A percentile compares a stretch with the other conserved stretches of the same genome.
Evolutionary conservation across 371 early-diverging fungal species (phyloP).

Genomic region (Batkoa obscura): DNA sequence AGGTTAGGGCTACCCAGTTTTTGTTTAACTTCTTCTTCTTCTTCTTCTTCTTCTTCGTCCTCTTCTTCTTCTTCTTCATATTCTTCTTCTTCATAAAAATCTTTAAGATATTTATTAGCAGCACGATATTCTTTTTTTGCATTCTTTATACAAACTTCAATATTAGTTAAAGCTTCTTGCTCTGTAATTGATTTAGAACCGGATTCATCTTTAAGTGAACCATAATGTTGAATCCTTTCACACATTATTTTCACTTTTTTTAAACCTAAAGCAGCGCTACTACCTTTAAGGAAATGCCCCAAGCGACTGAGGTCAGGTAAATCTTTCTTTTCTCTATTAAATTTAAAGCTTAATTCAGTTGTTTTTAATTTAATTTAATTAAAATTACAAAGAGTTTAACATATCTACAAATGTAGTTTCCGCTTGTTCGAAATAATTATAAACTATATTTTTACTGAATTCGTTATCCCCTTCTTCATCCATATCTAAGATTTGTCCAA

Average conservation of each 20-base stretch:
- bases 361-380: not conserved
- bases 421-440: conserved; percentile 58
- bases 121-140: conserved; percentile 53
- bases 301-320: conserved; percentile 46
- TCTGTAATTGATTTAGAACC: conserved; percentile 26
- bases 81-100: conserved; percentile 34
- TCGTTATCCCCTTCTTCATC: conserved; percentile 34
- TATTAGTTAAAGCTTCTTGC: conserved; percentile 37
- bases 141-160: conserved; percentile 30
- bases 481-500: conserved; percentile 65
- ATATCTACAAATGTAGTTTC: conserved; percentile 41
- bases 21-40: too few species aligned
- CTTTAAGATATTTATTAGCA: conserved; percentile 48
- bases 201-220: conserved; percentile 47
- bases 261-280: conserved; percentile 74
- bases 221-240: conserved; percentile 70
- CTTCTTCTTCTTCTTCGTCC: too few species aligned
- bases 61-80: not conserved
- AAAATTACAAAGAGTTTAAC: conserved; percentile 42
- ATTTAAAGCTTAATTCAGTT: too few species aligned
- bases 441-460: conserved; percentile 47
- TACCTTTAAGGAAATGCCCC: conserved; percentile 85
- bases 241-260: conserved; percentile 60
- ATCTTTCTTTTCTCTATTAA: conserved; percentile 37
- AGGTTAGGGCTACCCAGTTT: too few species aligned